Evolutionary conservation across 495 filamentous ascomycete species (phyloP).

Genomic region (Neurospora sp.): DNA sequence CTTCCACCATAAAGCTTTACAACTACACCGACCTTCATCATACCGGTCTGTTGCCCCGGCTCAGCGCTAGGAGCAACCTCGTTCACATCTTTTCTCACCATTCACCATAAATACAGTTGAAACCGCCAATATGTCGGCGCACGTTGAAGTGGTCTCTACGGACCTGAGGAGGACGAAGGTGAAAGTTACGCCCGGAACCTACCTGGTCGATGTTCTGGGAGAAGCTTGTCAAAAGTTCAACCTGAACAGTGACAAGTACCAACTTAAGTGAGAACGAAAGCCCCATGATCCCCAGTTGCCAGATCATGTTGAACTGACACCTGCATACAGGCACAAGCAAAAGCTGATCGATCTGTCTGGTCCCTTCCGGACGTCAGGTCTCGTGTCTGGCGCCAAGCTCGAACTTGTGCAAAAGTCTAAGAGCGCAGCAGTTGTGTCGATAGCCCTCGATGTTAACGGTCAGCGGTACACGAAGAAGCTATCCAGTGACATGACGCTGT

Average conservation of each 20-base stretch:
- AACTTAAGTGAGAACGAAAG: constrained; percentile 55
- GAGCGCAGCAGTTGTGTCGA: constrained; percentile 71
- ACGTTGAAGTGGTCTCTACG: constrained; percentile 78
- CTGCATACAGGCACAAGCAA: constrained; percentile 53
- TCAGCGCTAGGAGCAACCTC: background rate
- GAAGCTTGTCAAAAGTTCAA: constrained; percentile 79
- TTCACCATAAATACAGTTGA: background rate
- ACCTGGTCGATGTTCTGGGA: constrained; percentile 70
- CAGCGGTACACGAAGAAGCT: constrained; percentile 71
- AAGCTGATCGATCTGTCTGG: constrained; percentile 77
- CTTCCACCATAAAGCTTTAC: background rate
- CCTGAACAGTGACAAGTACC: constrained; percentile 60
- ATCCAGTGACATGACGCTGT: constrained; percentile 71
- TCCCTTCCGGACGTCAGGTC: constrained; percentile 75
- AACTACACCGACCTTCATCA: background rate
- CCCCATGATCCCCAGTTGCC: background rate
- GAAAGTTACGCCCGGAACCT: constrained; percentile 71
- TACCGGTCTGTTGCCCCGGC: background rate
- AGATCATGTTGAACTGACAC: background rate
- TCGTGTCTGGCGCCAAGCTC: constrained; percentile 77
- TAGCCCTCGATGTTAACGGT: constrained; percentile 74
- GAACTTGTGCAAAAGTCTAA: constrained; percentile 80
- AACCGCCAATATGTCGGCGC: constrained; percentile 58
- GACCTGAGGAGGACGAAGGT: constrained; percentile 63
- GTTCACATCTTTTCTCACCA: background rate